Evolutionary conservation across 352 stramenopile genomes (phyloP).

Genomic region (Stramenopiles sp.): DNA sequence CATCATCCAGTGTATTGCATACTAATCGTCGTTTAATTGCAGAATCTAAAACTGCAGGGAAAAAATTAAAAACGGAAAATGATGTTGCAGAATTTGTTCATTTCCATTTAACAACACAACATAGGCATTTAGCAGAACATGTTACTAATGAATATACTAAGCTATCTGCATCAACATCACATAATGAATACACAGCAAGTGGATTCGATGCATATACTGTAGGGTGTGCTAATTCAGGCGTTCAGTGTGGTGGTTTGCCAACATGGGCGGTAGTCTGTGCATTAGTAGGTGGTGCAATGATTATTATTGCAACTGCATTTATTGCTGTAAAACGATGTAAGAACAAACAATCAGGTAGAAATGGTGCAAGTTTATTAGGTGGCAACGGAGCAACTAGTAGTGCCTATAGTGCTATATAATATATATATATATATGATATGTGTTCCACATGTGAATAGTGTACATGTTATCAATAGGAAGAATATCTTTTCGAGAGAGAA

Average conservation of each 20-base stretch:
- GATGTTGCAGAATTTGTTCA: not conserved
- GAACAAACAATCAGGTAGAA: not conserved
- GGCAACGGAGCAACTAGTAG: not conserved
- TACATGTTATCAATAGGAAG: too few relatives aligned
- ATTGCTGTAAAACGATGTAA: not conserved
- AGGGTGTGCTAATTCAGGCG: not conserved
- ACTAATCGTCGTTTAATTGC: not conserved
- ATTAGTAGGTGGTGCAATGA: not conserved
- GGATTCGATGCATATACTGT: not conserved
- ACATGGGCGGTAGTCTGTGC: not conserved
- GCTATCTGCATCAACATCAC: not conserved
- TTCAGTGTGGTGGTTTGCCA: not conserved
- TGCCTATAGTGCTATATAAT: not conserved
- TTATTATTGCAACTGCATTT: not conserved
- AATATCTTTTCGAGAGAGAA: too few relatives aligned
- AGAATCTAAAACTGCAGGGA: not conserved
- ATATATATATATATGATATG: not conserved
- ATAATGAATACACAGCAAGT: not conserved
- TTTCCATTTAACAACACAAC: not conserved
- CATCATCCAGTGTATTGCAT: not conserved
- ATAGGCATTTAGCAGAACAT: not conserved
- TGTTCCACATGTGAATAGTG: too few relatives aligned
- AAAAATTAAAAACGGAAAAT: not conserved
- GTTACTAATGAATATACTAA: not conserved
- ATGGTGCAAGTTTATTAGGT: not conserved